These are phyloP conservation scores for Aquanectria penicillioides DNA, from an alignment of 2,329 filamentous ascomycete species.

Conservation along the genomic window DNA sequence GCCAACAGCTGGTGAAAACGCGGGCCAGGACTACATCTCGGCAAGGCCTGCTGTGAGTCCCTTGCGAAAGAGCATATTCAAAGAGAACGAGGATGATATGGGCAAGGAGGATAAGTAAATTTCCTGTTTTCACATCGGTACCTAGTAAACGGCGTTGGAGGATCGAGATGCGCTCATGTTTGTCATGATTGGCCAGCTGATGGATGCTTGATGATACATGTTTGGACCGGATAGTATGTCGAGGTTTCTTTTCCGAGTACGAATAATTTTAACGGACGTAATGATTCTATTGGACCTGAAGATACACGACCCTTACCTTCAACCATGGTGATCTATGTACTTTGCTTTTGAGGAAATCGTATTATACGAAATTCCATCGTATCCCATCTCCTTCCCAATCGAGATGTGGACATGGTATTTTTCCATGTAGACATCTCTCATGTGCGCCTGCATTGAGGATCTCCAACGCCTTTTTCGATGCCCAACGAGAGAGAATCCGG, in stretches of 20 bases:
- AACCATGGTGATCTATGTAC: conserved; percentile 4
- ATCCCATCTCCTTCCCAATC: not conserved
- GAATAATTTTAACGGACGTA: conserved; percentile 15
- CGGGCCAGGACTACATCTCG: conserved; percentile 43
- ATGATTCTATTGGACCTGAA: conserved; percentile 10
- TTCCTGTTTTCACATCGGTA: no score
- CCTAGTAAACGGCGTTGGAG: conserved; percentile 32
- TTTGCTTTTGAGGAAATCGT: not conserved
- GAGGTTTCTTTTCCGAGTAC: not conserved
- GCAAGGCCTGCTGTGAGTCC: conserved; percentile 38
- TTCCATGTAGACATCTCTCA: no score
- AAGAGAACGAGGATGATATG: conserved; percentile 54
- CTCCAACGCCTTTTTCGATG: no score
- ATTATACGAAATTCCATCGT: not conserved
- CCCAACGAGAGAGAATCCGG: no score
- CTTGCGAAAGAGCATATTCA: conserved; percentile 53
- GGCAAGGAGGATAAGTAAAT: conserved; percentile 31
- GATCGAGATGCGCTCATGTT: conserved; percentile 1
- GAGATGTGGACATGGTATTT: not conserved
- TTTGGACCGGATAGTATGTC: not conserved
- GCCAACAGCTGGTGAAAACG: conserved; percentile 40
- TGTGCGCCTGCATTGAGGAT: no score
- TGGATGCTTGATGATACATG: conserved; percentile 14
- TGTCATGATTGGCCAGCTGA: not conserved
- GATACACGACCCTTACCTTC: not conserved